A percentile compares a stretch with the other conserved stretches of the same genome.
Conservation (phyloP, 2,329 filamentous ascomycete genomes). For the Fusarium siculi region DNA sequence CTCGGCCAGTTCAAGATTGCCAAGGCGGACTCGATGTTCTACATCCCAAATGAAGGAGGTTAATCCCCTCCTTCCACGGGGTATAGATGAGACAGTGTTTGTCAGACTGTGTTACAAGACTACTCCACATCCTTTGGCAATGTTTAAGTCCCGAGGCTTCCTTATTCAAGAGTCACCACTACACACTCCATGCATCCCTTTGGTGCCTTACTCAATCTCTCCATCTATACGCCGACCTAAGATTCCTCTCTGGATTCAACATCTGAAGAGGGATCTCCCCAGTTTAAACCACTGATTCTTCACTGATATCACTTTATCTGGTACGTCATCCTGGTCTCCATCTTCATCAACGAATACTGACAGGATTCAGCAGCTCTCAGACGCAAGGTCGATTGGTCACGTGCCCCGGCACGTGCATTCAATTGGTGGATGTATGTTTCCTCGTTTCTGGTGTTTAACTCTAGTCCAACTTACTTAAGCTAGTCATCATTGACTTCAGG, state of each 20-base stretch:
- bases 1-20: background rate
- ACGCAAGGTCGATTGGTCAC: background rate
- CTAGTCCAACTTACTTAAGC: background rate
- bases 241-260: background rate
- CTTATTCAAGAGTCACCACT: background rate
- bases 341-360: background rate
- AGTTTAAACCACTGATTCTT: background rate
- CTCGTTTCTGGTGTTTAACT: no score
- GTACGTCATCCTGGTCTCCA: background rate
- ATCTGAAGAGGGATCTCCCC: background rate
- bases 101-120: background rate
- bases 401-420: background rate
- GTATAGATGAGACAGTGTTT: background rate
- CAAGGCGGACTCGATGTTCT: background rate
- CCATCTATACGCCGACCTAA: background rate
- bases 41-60: background rate
- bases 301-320: background rate
- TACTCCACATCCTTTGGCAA: background rate
- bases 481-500: background rate
- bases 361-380: fast-evolving
- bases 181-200: no score
- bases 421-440: background rate
- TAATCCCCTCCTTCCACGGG: background rate
- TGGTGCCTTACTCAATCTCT: background rate
- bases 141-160: background rate